phyloP scores from a whole-genome alignment of 2,329 filamentous ascomycete genomes.

The Arthrobotrys megalospora region DNA sequence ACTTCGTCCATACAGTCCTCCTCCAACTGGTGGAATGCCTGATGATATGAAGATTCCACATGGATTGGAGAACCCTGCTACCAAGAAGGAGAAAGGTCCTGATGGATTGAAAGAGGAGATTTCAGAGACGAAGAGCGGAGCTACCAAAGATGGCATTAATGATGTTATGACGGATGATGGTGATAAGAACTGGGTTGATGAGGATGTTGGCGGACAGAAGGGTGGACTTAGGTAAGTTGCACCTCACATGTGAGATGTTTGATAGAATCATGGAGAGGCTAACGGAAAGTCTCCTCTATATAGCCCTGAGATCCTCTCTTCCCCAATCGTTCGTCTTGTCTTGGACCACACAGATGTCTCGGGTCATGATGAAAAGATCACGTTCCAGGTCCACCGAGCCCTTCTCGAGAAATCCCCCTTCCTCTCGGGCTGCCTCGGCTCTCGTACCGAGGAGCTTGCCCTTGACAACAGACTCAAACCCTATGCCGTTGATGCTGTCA shows the following conservation, averaged over 20 bases:
- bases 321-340: constrained; percentile 41
- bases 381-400: constrained; percentile 31
- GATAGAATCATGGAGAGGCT: neutral
- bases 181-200: constrained; percentile 43
- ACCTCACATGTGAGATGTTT: neutral
- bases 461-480: constrained; percentile 48
- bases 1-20: constrained; percentile 38
- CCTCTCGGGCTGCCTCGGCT: constrained; percentile 6
- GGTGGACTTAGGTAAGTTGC: constrained; percentile 27
- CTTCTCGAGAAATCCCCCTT: constrained; percentile 34
- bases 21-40: constrained; percentile 16
- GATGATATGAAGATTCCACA: constrained; percentile 49
- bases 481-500: constrained; percentile 44
- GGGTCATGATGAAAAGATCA: constrained; percentile 37
- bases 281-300: neutral
- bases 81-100: constrained; percentile 39
- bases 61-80: constrained; percentile 47
- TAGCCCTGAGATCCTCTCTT: constrained; percentile 35
- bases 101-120: constrained; percentile 40
- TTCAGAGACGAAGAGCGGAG: neutral
- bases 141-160: neutral
- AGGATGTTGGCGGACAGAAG: constrained; percentile 1
- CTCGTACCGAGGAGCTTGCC: constrained; percentile 27
- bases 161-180: constrained; percentile 31
- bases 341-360: constrained; percentile 36